phyloP scores from a whole-genome alignment of 345 rosid genomes.

The Euclidium syriacum region DNA sequence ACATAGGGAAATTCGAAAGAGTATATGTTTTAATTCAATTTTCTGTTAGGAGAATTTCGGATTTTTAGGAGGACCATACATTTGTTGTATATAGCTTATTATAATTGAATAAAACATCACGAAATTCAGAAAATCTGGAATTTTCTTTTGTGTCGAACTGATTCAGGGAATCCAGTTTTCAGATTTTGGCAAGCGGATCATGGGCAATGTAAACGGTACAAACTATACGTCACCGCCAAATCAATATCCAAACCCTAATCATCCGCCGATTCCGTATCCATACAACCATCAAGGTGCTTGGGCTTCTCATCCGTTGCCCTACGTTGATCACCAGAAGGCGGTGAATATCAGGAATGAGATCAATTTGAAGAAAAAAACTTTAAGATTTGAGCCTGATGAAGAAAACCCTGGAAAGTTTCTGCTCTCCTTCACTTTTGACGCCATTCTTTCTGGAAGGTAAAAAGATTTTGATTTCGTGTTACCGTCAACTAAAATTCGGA shows the following conservation, averaged over 20 bases:
- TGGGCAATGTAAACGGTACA: slow-evolving; percentile 18
- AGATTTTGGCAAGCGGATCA: background rate
- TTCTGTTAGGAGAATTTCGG: too few relatives aligned
- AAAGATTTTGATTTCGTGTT: too few relatives aligned
- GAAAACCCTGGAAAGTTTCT: slow-evolving; percentile 53
- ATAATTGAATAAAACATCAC: too few relatives aligned
- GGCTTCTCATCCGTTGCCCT: slow-evolving; percentile 36
- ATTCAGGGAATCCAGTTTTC: too few relatives aligned
- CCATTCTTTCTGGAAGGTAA: slow-evolving; percentile 64
- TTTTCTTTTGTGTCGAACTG: too few relatives aligned
- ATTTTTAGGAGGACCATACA: too few relatives aligned
- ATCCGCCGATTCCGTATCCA: slow-evolving; percentile 52
- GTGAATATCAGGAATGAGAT: slow-evolving; percentile 61
- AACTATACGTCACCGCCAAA: slow-evolving; percentile 44
- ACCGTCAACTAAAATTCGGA: too few relatives aligned
- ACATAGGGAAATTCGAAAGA: too few relatives aligned
- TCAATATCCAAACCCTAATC: slow-evolving; percentile 47
- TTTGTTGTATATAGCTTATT: too few relatives aligned
- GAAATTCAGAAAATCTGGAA: too few relatives aligned
- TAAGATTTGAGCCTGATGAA: slow-evolving; percentile 55
- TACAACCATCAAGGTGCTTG: slow-evolving; percentile 46
- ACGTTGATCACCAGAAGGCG: slow-evolving; percentile 69
- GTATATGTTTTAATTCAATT: too few relatives aligned
- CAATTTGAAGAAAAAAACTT: slow-evolving; percentile 65
- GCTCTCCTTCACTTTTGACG: slow-evolving; percentile 74